phyloP scores from a whole-genome alignment of 1,284 basidiomycete genomes.

The Rhodofomes roseus region DNA sequence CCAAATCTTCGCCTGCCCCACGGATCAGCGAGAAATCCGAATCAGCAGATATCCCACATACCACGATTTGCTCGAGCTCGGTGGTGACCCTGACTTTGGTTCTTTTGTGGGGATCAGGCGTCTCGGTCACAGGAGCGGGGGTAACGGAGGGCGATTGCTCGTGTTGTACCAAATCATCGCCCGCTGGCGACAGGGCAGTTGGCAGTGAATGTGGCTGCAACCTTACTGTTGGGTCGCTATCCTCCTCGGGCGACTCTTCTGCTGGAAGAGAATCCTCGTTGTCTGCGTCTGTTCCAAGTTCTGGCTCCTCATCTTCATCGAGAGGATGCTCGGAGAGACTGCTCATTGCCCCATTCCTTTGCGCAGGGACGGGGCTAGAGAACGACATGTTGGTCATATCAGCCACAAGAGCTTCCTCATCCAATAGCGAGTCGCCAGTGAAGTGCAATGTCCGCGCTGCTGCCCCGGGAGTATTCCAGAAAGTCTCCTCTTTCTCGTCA shows the following conservation, averaged over 20 bases:
- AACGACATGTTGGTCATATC: conserved; percentile 52
- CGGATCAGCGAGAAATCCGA: not conserved
- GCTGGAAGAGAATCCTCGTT: not conserved
- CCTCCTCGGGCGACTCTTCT: not conserved
- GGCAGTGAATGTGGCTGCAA: not conserved
- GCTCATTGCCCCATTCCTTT: not conserved
- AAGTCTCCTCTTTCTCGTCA: conserved; percentile 45
- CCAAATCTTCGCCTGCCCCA: conserved; percentile 62
- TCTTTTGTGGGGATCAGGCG: conserved; percentile 16
- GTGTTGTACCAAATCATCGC: conserved; percentile 4
- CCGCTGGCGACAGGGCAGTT: conserved; percentile 2
- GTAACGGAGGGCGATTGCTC: conserved; percentile 8
- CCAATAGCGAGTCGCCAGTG: conserved; percentile 53
- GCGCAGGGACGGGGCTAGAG: conserved; percentile 37
- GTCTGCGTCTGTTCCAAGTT: not conserved
- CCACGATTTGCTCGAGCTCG: conserved; percentile 60
- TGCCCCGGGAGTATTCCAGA: conserved; percentile 58
- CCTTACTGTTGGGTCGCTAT: not conserved
- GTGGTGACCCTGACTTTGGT: conserved; percentile 41
- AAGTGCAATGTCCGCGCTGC: conserved; percentile 56
- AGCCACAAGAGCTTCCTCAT: conserved; percentile 58
- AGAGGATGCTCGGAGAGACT: not conserved
- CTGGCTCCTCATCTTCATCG: not conserved
- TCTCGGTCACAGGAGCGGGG: conserved; percentile 5
- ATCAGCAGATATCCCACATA: conserved; percentile 27